phyloP scores from a whole-genome alignment of 1,284 basidiomycete genomes.

The Vanrija humicola region DNA sequence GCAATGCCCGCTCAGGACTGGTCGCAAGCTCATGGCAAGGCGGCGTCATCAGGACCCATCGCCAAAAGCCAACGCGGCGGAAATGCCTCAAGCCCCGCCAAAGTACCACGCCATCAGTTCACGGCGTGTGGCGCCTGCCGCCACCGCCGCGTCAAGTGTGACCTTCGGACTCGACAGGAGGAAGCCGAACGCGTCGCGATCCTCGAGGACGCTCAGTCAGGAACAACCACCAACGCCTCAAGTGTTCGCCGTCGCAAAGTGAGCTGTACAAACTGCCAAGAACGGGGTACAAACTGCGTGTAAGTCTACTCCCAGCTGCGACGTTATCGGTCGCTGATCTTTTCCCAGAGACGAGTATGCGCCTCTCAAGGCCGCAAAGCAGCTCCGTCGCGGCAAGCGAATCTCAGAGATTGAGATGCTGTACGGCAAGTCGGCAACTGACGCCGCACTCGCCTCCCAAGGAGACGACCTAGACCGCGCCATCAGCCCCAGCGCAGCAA shows the following conservation, averaged over 20 bases:
- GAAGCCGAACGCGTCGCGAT: conserved; percentile 20
- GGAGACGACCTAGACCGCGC: conserved; percentile 17
- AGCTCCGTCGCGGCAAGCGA: conserved; percentile 73
- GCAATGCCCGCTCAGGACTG: conserved; percentile 2
- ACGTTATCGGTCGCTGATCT: neutral
- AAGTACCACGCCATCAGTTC: conserved; percentile 72
- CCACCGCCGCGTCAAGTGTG: conserved; percentile 61
- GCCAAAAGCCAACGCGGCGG: neutral
- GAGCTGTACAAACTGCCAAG: conserved; percentile 77
- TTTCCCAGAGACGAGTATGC: conserved; percentile 70
- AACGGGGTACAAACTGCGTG: conserved; percentile 79
- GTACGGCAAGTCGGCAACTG: conserved; percentile 34
- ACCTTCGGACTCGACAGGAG: conserved; percentile 43
- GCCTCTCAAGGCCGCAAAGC: conserved; percentile 78
- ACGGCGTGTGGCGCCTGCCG: conserved; percentile 85
- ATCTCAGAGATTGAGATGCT: conserved; percentile 68
- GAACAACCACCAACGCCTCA: neutral
- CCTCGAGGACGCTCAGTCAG: conserved; percentile 6
- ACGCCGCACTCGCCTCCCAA: conserved; percentile 29
- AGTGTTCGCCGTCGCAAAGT: conserved; percentile 27
- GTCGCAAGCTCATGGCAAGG: neutral
- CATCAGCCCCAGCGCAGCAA: conserved; percentile 15
- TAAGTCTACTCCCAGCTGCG: conserved; percentile 50
- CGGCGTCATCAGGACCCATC: neutral
- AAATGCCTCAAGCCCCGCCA: conserved; percentile 31